Base-by-base conservation (phyloP, 345 rosid genomes). In the Carallia pectinifolia region DNA sequence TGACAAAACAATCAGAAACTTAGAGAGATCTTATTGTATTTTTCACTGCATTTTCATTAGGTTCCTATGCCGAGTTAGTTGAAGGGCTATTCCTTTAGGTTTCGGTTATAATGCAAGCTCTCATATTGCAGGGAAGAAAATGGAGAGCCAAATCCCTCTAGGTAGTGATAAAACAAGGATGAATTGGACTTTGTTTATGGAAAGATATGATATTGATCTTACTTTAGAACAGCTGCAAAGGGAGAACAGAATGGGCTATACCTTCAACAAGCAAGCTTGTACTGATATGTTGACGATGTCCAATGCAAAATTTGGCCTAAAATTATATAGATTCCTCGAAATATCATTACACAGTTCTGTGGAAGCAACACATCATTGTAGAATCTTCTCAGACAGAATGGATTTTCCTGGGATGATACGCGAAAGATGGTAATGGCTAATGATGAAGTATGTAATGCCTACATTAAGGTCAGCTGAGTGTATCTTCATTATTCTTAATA, bases 311-410 rank as follows among this genome's bases (percentile, higher is more conserved):
- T 81, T 81, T 10, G 75, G 80, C 55, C 65, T 70, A 61, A 54
- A 72, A 71, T 66, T 81, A 78, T 53, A 61, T 70, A 50, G 84
- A 81, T 61, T 38, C 62, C 33, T 65, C 78, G 71, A 81, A 75
- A 69, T 23, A 71, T 72, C 81, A 72, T 55, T 74, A 78, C 38
- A 68, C 80, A 19, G 31, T 36, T 68, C 70, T 79, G 67, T 76
- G 83, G 83, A 79, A 77, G 71, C 83, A 82, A 74, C 74, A 74
- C 73, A 82, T 74, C 69, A 81, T 77, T 59, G 74, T 82, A 82
- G 83, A 77, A 74, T 82, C 77, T 82, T 69, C 81, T 82, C 6
- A 82, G 80, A n/a, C 85, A 79, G 70, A 71, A 58, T 62, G 83
- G 76, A 29, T 82, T 82, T 69, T 71, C 76, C 30, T 82, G 83